Percentiles rank a stretch among this genome's conserved stretches.
Conservation (phyloP, 202 grass and related monocot genomes). For the Alloteropsis angusta region DNA sequence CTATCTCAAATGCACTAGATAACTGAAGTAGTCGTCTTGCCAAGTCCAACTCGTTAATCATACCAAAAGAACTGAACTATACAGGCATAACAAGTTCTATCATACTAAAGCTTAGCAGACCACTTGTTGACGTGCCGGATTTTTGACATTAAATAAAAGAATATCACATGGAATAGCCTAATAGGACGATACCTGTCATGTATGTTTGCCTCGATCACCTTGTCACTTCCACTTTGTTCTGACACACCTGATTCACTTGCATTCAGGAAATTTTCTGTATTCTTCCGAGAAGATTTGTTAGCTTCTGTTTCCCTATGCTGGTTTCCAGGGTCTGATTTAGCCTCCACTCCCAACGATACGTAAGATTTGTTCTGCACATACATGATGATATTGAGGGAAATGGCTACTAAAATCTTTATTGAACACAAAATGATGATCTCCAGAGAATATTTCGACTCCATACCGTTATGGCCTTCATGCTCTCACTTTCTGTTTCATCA, state of each 20-base stretch:
- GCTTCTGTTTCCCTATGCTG: constrained; percentile 19
- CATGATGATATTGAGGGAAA: constrained; percentile 17
- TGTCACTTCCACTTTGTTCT: constrained; percentile 24
- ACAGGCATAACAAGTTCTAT: not conserved
- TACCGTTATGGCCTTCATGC: constrained; percentile 10
- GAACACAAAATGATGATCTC: constrained; percentile 20
- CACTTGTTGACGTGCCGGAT: not conserved
- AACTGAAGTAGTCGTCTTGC: not conserved
- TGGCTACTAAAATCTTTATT: constrained; percentile 12
- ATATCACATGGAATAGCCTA: not conserved
- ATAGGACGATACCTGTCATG: constrained; percentile 44
- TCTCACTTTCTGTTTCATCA: constrained; percentile 22
- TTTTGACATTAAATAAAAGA: not conserved
- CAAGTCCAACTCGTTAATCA: not conserved
- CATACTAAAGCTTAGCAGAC: not conserved
- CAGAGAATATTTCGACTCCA: not conserved
- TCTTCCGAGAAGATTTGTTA: constrained; percentile 10
- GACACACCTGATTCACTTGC: constrained; percentile 17
- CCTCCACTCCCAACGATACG: constrained; percentile 11
- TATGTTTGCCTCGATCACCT: constrained; percentile 20
- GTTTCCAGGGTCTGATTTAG: constrained; percentile 20
- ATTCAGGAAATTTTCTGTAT: constrained; percentile 14
- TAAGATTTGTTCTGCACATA: constrained; percentile 36
- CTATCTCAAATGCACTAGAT: not conserved
- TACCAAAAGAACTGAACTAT: constrained; percentile 10